phyloP scores from a whole-genome alignment of 345 rosid species.

The Syzygium grande region DNA sequence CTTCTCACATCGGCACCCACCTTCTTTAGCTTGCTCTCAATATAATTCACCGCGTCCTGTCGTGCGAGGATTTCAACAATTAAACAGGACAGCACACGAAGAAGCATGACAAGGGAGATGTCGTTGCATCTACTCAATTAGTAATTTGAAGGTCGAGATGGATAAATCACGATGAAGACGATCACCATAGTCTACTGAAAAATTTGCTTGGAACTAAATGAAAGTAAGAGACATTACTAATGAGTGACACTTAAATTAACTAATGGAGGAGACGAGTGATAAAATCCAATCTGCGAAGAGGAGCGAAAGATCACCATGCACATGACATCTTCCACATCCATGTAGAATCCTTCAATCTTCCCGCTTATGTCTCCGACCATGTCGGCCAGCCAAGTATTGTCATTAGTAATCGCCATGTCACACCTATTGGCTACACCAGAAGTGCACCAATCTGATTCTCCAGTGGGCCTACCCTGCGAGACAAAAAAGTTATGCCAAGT shows the following conservation, averaged over 20 bases:
- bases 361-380: neutral
- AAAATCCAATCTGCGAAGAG: neutral
- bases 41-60: neutral
- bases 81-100: neutral
- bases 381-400: neutral
- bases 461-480: neutral
- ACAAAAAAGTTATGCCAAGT: neutral
- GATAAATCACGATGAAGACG: neutral
- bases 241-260: neutral
- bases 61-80: neutral
- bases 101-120: neutral
- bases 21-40: constrained; percentile 10
- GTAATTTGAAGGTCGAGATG: neutral
- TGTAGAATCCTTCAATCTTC: neutral
- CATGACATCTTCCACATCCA: neutral
- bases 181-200: neutral
- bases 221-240: neutral
- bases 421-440: neutral
- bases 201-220: neutral
- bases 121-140: neutral
- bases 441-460: neutral
- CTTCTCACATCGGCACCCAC: constrained; percentile 17
- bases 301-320: neutral
- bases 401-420: neutral
- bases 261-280: neutral